Evolutionary conservation across 495 filamentous ascomycete species (phyloP), one percentile per base, ranked within the genome.

Genomic region (Tuber borchii): DNA sequence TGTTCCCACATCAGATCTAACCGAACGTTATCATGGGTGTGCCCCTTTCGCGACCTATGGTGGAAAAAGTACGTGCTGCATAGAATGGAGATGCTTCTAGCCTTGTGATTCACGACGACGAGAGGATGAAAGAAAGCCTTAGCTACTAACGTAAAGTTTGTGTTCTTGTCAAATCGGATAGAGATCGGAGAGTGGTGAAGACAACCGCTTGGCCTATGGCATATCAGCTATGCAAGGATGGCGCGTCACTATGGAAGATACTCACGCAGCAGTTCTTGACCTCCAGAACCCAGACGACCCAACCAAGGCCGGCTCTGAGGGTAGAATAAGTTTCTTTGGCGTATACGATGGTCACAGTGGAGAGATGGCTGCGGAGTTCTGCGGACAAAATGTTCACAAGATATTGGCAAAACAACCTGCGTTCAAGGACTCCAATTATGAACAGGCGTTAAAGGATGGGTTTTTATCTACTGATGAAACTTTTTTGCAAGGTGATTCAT

Each of bases 221-320:
- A 90, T 99, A 76, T 98, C 95, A 79, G 92, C 93, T 85, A 99
- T 99, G 95, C 95, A 98, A 86, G 96, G 95, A 87, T 99, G 95
- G 95, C 92, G 95, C 85, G 97, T 98, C 84, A 96, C 93, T 85
- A 99, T 98, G 95, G 95, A 98, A 84, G 95, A 99, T 83, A 90
- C 95, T 75, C 95, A 99, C 86, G 92, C 93, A 56, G 88, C 91
- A 37, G 84, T 97, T 37, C 91, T 99, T 81, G 93, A 98, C 85
- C 89, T 99, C 76, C 89, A 96, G 81, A 88, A 91, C 76, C 86
- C 87, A 73, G 86, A 87, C 69, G 85, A 87, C 69, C 86, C 88
- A 48, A 86, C 88, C 51, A 89, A 90, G 84, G 86, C 88, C 51
- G 90, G 91, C 71, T 84, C 87, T 70, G 91, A 92, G 74, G 84